A percentile compares a stretch with the other conserved stretches of the same genome.
phyloP scores from a whole-genome alignment of 805 yeast species.

The Yarrowia phangngaensis region DNA sequence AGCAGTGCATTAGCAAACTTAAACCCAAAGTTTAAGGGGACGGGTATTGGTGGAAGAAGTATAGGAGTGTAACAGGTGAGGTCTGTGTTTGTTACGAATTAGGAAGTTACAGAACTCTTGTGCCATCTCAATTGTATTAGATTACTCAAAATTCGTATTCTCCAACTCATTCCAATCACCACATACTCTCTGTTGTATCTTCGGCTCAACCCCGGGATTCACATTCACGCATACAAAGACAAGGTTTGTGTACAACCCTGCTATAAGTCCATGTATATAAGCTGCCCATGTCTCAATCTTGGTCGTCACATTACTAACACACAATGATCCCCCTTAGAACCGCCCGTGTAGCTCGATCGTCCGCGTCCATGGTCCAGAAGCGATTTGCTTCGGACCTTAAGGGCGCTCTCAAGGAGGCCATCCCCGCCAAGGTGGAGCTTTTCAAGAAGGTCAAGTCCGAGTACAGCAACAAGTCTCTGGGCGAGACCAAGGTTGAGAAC shows the following conservation, averaged over 20 bases:
- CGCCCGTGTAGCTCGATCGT: constrained; percentile 25
- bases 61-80: no score
- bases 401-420: constrained; percentile 40
- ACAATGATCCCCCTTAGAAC: constrained; percentile 26
- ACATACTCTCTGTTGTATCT: background rate
- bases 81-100: no score
- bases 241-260: no score
- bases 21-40: constrained; percentile 20
- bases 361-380: constrained; percentile 27
- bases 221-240: constrained; percentile 27
- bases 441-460: constrained; percentile 44
- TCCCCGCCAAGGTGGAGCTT: constrained; percentile 47
- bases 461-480: constrained; percentile 42
- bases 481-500: constrained; percentile 46
- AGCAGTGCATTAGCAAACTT: constrained; percentile 13
- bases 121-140: no score
- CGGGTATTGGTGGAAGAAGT: constrained; percentile 13
- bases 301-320: constrained; percentile 12
- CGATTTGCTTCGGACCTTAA: constrained; percentile 34
- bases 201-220: constrained; percentile 27
- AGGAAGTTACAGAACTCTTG: no score
- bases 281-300: constrained; percentile 2
- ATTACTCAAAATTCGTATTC: no score
- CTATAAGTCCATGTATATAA: constrained; percentile 7
- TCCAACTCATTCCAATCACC: no score